These are phyloP conservation scores for Solanum piurae DNA, from an alignment of 257 asterid genomes.

Conservation along the genomic window DNA sequence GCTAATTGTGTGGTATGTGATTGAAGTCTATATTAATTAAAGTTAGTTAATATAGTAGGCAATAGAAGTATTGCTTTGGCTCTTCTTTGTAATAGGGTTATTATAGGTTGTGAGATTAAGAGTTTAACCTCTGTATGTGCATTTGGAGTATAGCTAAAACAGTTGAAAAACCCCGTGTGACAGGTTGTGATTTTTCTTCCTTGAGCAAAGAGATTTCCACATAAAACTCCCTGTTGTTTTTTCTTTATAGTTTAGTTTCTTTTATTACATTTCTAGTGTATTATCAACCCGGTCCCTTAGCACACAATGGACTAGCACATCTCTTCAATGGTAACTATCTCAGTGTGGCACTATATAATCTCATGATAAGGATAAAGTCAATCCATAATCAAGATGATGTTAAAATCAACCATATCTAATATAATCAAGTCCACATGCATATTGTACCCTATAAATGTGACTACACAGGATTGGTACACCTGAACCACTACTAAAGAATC, in stretches of 20 bases:
- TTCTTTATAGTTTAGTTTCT: not conserved
- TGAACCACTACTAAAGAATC: not conserved
- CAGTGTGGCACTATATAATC: no score
- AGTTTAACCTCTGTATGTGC: not conserved
- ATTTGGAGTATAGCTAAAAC: not conserved
- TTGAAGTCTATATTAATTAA: no score
- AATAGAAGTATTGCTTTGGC: not conserved
- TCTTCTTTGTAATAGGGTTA: not conserved
- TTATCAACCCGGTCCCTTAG: not conserved
- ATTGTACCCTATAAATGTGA: no score
- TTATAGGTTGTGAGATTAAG: not conserved
- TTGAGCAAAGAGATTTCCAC: not conserved
- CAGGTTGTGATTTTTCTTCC: not conserved
- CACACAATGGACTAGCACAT: not conserved
- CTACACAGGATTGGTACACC: no score
- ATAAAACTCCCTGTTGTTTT: not conserved
- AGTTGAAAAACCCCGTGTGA: not conserved
- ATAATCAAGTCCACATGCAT: no score
- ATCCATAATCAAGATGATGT: no score
- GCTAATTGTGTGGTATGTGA: not conserved
- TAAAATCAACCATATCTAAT: no score
- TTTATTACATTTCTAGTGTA: not conserved
- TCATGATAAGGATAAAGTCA: no score
- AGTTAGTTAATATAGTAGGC: not conserved
- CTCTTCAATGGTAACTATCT: not conserved